A percentile compares a stretch with the other conserved stretches of the same genome.
phyloP scores from a whole-genome alignment of 2,329 filamentous ascomycete genomes.

The Pseudogymnoascus sp. region DNA sequence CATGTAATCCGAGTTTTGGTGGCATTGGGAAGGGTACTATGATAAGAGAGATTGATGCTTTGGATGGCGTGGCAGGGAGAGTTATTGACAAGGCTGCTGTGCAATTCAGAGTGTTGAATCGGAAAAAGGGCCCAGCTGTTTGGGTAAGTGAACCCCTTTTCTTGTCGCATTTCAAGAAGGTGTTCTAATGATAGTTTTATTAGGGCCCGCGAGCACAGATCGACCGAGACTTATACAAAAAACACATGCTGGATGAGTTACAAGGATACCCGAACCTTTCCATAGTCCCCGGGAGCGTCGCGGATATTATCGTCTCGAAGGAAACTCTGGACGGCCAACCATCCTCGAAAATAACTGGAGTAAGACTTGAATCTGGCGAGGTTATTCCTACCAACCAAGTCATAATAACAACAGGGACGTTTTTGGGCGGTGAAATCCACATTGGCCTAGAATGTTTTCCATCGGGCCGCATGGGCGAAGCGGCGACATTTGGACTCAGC shows the following conservation, averaged over 20 bases:
- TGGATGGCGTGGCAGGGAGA: conserved; percentile 80
- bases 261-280: conserved; percentile 66
- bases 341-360: conserved; percentile 69
- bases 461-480: conserved; percentile 86
- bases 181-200: conserved; percentile 7
- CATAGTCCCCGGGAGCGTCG: conserved; percentile 78
- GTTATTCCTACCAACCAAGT: conserved; percentile 72
- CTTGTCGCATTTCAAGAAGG: background rate
- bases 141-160: conserved; percentile 48
- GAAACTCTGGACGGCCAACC: conserved; percentile 39
- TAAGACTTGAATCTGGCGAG: conserved; percentile 80
- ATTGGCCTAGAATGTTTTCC: conserved; percentile 80
- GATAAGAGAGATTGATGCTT: conserved; percentile 85
- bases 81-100: conserved; percentile 90
- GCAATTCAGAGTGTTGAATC: conserved; percentile 87
- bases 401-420: conserved; percentile 93
- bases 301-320: conserved; percentile 73
- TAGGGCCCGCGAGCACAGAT: conserved; percentile 88
- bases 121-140: conserved; percentile 84
- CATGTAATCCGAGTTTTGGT: conserved; percentile 93
- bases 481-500: conserved; percentile 84
- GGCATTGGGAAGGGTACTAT: conserved; percentile 99
- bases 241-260: conserved; percentile 84
- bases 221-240: conserved; percentile 80
- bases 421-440: conserved; percentile 91